Base-by-base conservation (phyloP, 176 grass and related monocot species). In the Poa pratensis region DNA sequence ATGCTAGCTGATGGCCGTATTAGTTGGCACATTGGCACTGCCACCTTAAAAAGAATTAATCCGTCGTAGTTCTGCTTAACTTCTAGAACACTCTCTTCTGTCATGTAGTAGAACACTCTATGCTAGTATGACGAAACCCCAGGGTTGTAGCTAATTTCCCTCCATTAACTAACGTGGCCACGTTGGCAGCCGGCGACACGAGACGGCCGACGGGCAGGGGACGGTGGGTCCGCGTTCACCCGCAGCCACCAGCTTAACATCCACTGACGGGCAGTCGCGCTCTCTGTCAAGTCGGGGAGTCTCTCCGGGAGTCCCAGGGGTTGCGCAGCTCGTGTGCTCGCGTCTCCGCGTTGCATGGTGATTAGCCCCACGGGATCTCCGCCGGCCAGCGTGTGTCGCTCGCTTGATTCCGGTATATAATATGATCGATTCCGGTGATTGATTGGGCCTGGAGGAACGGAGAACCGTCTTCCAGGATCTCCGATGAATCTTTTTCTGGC, bases 231-330 rank as follows among this genome's bases (percentile, higher is more conserved):
- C 50, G 20, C 4, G 27, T 6, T 42, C 26, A 6, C 1, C 55
- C 40, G 5, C 37, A 85, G 24, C 87, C 87, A 80, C 82, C n/a
- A 85, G 43, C 40, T 66, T 39, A 7, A 10, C 58, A 10, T 34
- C 37, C 26, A 9, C 2, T 0, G 55, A 34, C 22, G 17, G 13
- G 12, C 39, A 9, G 16, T 7, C 43, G 2, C 48, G 39, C 40
- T 24, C 11, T 3, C 14, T 1, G 69, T 24, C 14, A 14, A 64
- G 45, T 45, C 23, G 23, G 54, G 45, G 73, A 45, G 75, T 34
- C 82, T 75, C 82, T 80, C 58, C 39, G 76, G 3, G 69, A 85
- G 59, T 49, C 37, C 27, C 49, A 80, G 82, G 50, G 27, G 87
- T 4, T 81, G 69, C 32, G 65, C 65, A 69, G 18, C 65, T 9